Conservation (phyloP, 768 basidiomycete species). For the Terana coerulea region DNA sequence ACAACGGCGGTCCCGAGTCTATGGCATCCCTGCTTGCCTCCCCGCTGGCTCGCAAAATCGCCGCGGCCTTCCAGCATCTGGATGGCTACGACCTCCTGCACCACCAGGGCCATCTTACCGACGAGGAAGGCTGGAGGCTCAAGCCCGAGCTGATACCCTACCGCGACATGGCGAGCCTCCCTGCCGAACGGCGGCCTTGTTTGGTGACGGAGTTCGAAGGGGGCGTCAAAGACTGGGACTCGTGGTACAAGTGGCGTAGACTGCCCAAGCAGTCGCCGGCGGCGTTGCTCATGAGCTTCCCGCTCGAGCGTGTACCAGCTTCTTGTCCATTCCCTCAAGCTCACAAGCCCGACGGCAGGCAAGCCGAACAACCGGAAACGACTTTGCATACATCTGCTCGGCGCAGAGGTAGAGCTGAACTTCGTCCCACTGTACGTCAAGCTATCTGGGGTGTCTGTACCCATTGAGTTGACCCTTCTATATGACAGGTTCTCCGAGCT, state of each 20-base stretch:
- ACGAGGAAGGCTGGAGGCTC: constrained; percentile 6
- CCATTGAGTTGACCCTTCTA: background rate
- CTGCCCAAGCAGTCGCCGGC: constrained; percentile 40
- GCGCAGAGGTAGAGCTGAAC: constrained; percentile 35
- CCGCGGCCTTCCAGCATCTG: background rate
- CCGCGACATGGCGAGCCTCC: background rate
- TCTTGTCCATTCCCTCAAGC: constrained; percentile 31
- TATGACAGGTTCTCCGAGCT: constrained; percentile 48
- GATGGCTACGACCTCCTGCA: constrained; percentile 5
- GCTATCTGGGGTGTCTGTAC: background rate
- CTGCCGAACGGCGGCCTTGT: background rate
- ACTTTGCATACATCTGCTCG: constrained; percentile 34
- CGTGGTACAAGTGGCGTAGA: constrained; percentile 43
- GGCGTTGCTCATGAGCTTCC: constrained; percentile 40
- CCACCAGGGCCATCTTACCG: background rate
- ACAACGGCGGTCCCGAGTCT: background rate
- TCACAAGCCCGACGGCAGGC: constrained; percentile 24
- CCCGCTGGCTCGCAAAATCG: background rate
- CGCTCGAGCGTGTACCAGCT: constrained; percentile 39
- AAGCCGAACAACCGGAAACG: constrained; percentile 21
- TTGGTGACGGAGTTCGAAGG: constrained; percentile 8
- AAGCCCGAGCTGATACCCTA: constrained; percentile 4
- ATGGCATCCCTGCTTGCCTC: background rate
- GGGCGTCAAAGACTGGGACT: constrained; percentile 32
- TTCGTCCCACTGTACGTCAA: constrained; percentile 37